Evolutionary conservation across 2,329 filamentous ascomycete species (phyloP).

Genomic region (Pyrenophora seminiperda): DNA sequence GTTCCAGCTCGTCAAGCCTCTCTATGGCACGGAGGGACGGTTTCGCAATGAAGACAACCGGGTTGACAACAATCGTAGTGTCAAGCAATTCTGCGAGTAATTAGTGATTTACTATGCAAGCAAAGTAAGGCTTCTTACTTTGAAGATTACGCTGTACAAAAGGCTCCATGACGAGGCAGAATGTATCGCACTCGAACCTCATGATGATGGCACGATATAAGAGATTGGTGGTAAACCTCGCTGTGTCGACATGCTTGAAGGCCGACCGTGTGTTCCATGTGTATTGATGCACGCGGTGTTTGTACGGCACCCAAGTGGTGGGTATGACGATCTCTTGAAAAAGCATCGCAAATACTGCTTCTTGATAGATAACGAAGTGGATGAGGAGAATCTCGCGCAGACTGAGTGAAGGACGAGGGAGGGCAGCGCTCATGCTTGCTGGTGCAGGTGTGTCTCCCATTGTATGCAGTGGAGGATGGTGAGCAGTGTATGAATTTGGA

Average conservation of each 20-base stretch:
- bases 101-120: neutral
- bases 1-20: neutral
- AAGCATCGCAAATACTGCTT: neutral
- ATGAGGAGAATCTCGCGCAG: slow-evolving; percentile 1
- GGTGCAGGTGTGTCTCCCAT: neutral
- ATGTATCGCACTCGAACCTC: neutral
- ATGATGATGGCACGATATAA: neutral
- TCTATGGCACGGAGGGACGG: neutral
- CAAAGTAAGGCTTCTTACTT: neutral
- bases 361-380: slow-evolving; percentile 1
- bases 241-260: neutral
- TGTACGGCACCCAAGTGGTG: too few relatives aligned
- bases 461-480: neutral
- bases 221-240: neutral
- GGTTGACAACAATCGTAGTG: too few relatives aligned
- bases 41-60: neutral
- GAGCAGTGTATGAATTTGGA: neutral
- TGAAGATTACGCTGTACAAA: neutral
- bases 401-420: neutral
- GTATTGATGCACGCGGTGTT: too few relatives aligned
- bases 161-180: neutral
- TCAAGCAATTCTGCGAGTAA: neutral
- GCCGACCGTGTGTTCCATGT: too few relatives aligned
- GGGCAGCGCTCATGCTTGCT: neutral
- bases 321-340: too few relatives aligned